Percentiles rank a stretch among this genome's conserved stretches.
phyloP scores from a whole-genome alignment of 106 monocot species.

The Apostasia shenzhenica region DNA sequence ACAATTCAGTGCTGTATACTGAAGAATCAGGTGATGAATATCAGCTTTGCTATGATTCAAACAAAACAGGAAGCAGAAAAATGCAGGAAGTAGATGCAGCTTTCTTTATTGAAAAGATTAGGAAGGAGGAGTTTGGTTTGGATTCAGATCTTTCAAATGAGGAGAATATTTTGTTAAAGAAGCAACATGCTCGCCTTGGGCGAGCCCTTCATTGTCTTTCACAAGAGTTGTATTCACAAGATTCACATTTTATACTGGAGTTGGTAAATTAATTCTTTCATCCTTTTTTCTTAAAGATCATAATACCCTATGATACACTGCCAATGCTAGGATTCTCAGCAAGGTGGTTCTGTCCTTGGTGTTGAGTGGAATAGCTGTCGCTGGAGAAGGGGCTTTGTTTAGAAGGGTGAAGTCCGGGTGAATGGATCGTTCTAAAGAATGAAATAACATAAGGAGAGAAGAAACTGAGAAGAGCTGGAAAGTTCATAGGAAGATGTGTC shows the following conservation, averaged over 20 bases:
- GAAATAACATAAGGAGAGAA: too few species aligned
- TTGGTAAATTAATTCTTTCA: slow-evolving; percentile 20
- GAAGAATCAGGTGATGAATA: neutral
- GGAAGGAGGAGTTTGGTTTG: slow-evolving; percentile 62
- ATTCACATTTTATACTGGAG: slow-evolving; percentile 70
- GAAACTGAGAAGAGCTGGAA: too few species aligned
- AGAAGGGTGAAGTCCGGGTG: too few species aligned
- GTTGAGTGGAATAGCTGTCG: too few species aligned
- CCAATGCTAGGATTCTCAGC: too few species aligned
- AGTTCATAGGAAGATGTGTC: too few species aligned
- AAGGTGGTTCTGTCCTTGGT: too few species aligned
- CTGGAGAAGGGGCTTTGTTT: too few species aligned
- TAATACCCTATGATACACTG: too few species aligned
- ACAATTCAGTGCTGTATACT: neutral
- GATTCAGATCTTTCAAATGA: slow-evolving; percentile 21
- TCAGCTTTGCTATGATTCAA: neutral
- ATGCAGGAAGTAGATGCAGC: slow-evolving; percentile 23
- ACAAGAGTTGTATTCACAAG: slow-evolving; percentile 62
- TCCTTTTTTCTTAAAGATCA: neutral
- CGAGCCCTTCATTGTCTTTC: slow-evolving; percentile 63
- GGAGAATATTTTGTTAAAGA: slow-evolving; percentile 39
- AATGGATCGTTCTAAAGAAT: too few species aligned
- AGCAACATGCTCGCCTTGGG: slow-evolving; percentile 67
- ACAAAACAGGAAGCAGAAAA: neutral
- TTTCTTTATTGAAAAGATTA: slow-evolving; percentile 42